Percentiles rank a stretch among this genome's conserved stretches.
Conservation (phyloP, 2,329 filamentous ascomycete genomes). For the Aspergillus fijiensis region DNA sequence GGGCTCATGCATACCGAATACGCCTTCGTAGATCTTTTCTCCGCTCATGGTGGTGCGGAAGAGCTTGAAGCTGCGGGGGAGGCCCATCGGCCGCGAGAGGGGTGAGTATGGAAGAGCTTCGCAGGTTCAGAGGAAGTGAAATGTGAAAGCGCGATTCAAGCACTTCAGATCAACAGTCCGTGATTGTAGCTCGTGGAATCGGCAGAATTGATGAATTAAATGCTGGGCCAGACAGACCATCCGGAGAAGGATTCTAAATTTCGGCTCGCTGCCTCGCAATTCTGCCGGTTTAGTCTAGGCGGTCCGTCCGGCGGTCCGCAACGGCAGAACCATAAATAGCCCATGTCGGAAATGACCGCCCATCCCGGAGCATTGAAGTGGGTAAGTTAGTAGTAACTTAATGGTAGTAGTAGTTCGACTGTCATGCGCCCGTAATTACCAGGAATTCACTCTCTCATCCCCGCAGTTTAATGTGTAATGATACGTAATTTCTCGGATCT, state of each 20-base stretch:
- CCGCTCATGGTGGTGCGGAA: conserved; percentile 42
- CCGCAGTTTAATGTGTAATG: background rate
- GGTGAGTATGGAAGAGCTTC: background rate
- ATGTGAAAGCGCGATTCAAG: no score
- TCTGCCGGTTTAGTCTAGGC: background rate
- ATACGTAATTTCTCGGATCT: conserved; percentile 5
- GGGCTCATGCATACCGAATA: conserved; percentile 19
- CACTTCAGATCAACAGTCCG: no score
- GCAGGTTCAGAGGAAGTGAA: no score
- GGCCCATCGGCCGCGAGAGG: conserved; percentile 28
- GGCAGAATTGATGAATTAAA: background rate
- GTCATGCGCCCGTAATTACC: conserved; percentile 9
- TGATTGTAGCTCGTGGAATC: background rate
- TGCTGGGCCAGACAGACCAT: no score
- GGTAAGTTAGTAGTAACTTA: no score
- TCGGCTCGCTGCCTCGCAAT: background rate
- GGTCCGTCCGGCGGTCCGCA: background rate
- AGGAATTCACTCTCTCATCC: background rate
- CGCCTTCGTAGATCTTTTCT: conserved; percentile 58
- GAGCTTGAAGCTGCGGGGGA: conserved; percentile 28
- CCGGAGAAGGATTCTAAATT: background rate
- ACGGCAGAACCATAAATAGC: background rate
- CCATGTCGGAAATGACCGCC: background rate
- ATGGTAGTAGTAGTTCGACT: background rate
- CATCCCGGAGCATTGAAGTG: background rate